Evolutionary conservation across 1,284 basidiomycete genomes (phyloP).

Genomic region (Peniophora sp.): DNA sequence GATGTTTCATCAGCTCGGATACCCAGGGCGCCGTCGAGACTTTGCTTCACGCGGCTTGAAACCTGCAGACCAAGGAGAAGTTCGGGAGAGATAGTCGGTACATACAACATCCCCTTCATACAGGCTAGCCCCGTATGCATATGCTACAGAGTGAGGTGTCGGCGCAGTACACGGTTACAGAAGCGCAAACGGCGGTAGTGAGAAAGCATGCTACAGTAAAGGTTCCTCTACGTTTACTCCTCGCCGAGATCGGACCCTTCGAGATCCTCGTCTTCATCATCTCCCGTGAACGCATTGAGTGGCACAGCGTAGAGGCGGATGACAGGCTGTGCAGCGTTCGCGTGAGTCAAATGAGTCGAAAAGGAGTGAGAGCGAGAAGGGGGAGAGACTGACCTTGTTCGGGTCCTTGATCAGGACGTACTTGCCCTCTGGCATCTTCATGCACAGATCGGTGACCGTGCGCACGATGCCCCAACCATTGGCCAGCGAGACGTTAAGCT

Average conservation of each 20-base stretch:
- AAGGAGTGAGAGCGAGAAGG: no score
- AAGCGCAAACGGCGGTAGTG: no score
- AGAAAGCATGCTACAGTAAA: no score
- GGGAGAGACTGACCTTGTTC: slow-evolving; percentile 67
- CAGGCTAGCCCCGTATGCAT: not conserved
- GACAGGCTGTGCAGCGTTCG: slow-evolving; percentile 57
- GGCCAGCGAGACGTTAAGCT: slow-evolving; percentile 91
- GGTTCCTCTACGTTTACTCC: slow-evolving; percentile 21
- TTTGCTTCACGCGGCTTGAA: slow-evolving; percentile 30
- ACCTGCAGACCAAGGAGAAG: slow-evolving; percentile 19
- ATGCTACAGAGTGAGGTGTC: no score
- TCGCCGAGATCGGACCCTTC: slow-evolving; percentile 44
- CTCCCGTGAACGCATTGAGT: slow-evolving; percentile 71
- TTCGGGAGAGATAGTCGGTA: not conserved
- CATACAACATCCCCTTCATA: not conserved
- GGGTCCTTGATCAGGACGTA: slow-evolving; percentile 95
- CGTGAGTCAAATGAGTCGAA: not conserved
- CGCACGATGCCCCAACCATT: slow-evolving; percentile 99
- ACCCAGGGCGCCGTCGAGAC: slow-evolving; percentile 77
- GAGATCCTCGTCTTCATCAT: slow-evolving; percentile 48
- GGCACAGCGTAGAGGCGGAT: slow-evolving; percentile 93
- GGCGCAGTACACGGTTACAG: no score
- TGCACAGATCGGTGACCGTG: slow-evolving; percentile 84
- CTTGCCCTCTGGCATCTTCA: slow-evolving; percentile 95
- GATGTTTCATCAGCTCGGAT: slow-evolving; percentile 44